Percentiles rank a stretch among this genome's conserved stretches.
These are phyloP conservation scores for Nevesoporus exiguus DNA, from an alignment of 768 basidiomycete genomes.

Conservation along the genomic window DNA sequence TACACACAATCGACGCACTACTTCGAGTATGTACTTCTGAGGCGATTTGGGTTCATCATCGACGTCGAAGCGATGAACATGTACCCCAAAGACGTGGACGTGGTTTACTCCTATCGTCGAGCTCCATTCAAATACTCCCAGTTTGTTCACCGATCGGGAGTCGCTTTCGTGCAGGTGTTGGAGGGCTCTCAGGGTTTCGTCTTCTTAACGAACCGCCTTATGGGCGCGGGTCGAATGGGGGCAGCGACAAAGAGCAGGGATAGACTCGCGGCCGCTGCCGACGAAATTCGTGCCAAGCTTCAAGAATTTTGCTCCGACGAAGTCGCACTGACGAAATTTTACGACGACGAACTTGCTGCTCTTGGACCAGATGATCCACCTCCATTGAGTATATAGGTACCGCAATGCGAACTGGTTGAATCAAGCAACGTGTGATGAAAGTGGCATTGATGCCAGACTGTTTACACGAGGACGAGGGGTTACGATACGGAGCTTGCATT, in stretches of 20 bases:
- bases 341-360: conserved; percentile 62
- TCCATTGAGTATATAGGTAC: conserved; percentile 42
- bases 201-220: conserved; percentile 86
- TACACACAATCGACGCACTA: conserved; percentile 64
- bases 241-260: conserved; percentile 52
- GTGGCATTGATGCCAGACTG: not conserved
- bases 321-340: conserved; percentile 56
- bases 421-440: conserved; percentile 9
- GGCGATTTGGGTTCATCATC: conserved; percentile 76
- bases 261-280: conserved; percentile 55
- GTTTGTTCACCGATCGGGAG: conserved; percentile 87
- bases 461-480: conserved; percentile 5
- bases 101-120: conserved; percentile 86
- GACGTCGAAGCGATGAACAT: conserved; percentile 75
- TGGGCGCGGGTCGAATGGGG: conserved; percentile 66
- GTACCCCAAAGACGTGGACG: conserved; percentile 80
- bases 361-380: conserved; percentile 42
- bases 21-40: conserved; percentile 78
- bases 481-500: conserved; percentile 38
- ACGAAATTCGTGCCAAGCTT: conserved; percentile 58
- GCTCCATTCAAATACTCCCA: conserved; percentile 78
- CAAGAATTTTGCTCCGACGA: conserved; percentile 63
- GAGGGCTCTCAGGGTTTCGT: conserved; percentile 78
- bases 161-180: conserved; percentile 86
- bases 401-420: conserved; percentile 8